Evolutionary conservation across 2,329 filamentous ascomycete species (phyloP), one percentile per base, ranked within the genome.

Genomic region (Fusarium guadeloupense): DNA sequence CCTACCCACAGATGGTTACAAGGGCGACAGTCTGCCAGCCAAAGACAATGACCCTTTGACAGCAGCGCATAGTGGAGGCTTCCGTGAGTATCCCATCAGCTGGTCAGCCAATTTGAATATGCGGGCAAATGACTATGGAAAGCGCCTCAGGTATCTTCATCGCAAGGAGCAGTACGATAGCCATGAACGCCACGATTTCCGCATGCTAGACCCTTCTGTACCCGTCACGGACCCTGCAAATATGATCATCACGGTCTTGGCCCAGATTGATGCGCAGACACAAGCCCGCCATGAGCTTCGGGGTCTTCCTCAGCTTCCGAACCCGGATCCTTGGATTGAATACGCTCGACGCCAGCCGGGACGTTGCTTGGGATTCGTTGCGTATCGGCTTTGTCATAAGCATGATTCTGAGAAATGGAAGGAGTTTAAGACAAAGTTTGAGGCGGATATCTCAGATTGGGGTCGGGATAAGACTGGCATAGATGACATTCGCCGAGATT

Each of bases 1-100:
- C 25, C 21, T 73, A 10, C 67, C 71, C 5, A 70, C 61, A 13
- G 70, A 73, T n/a, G 71, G 71, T 0, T 73, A 73, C 19, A 62
- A 64, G 12, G 71, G 71, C 12, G 59, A 62, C 4, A 45, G 7
- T 6, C 43, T 69, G 0, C 43, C 54, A 0, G 35, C 55, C 0
- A 54, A 70, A 33, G 64, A 68, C 4, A 20, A 46, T 6, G 45
- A 38, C 13, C 19, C n/a, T 1, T 14, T 60, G 1, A 43, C 49
- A 19, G 33, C 20, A 4, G 56, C 26, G 9, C 50, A 60, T 4
- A n/a, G 9, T 1, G 14, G 20, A 9, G 35, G 33, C 0, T 59
- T 59, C 8, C 41, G 59, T 3, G 43, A 49, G 39, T 13, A 59
- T 0, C 34, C 56, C 0, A 68, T 69, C 13, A 44, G 9, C 0